Conservation (phyloP, 2,329 filamentous ascomycete genomes). For the Colletotrichum magnum region DNA sequence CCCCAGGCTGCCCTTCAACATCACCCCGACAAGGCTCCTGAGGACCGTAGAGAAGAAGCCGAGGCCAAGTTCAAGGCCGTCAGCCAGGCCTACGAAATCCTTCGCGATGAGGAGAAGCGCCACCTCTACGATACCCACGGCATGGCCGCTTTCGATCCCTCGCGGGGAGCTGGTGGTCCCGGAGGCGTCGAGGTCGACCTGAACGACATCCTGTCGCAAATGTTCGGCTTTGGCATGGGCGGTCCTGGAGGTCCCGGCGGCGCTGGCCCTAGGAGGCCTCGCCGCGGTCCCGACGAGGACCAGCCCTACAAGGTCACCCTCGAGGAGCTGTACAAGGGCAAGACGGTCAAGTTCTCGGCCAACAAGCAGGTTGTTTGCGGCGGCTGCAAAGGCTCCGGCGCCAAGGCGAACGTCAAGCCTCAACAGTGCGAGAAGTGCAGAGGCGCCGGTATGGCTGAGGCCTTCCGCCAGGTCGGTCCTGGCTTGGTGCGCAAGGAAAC, state of each 20-base stretch:
- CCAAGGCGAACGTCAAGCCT: slow-evolving; percentile 91
- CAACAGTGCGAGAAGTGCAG: slow-evolving; percentile 87
- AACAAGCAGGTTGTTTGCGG: slow-evolving; percentile 94
- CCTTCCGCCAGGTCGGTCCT: slow-evolving; percentile 86
- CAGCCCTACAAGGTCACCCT: slow-evolving; percentile 92
- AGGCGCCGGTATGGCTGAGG: slow-evolving; percentile 83
- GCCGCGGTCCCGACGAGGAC: slow-evolving; percentile 86
- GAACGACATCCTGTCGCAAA: slow-evolving; percentile 92
- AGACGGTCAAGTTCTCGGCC: slow-evolving; percentile 96
- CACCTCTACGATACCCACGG: slow-evolving; percentile 93
- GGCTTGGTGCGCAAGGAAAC: slow-evolving; percentile 87
- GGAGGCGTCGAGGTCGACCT: slow-evolving; percentile 83
- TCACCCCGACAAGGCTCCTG: slow-evolving; percentile 96
- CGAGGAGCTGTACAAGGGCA: slow-evolving; percentile 98
- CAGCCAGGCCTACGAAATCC: slow-evolving; percentile 96
- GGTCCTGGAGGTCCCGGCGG: slow-evolving; percentile 59
- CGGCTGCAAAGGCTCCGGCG: slow-evolving; percentile 89
- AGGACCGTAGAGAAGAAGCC: slow-evolving; percentile 85
- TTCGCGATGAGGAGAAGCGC: slow-evolving; percentile 94
- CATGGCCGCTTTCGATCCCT: slow-evolving; percentile 94
- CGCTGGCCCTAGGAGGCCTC: slow-evolving; percentile 71
- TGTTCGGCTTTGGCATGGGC: slow-evolving; percentile 85
- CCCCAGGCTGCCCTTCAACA: slow-evolving; percentile 84
- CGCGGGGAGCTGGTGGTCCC: slow-evolving; percentile 70
- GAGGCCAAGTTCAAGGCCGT: slow-evolving; percentile 94